phyloP scores from a whole-genome alignment of 116 monocot species.

The Zostera marina region DNA sequence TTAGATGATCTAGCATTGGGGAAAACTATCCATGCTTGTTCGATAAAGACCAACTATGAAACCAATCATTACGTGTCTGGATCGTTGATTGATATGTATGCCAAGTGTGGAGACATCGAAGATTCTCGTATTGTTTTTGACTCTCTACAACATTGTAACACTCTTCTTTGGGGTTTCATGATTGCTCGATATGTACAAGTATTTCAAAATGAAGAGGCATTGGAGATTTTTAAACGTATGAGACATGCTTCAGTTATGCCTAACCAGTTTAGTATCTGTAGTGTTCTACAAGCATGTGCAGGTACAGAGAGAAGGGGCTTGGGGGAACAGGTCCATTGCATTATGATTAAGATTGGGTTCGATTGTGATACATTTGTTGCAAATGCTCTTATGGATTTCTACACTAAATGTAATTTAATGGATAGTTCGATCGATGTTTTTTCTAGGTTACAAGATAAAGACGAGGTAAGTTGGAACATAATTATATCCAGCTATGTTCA shows the following conservation, averaged over 20 bases:
- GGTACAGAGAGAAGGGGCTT: conserved; percentile 20
- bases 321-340: conserved; percentile 52
- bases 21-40: conserved; percentile 41
- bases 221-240: conserved; percentile 49
- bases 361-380: conserved; percentile 51
- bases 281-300: conserved; percentile 71
- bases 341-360: conserved; percentile 39
- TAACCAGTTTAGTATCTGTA: conserved; percentile 63
- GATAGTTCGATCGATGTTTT: conserved; percentile 35
- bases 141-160: conserved; percentile 24
- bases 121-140: conserved; percentile 53
- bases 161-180: conserved; percentile 69
- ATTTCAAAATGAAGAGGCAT: conserved; percentile 37
- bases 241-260: conserved; percentile 31
- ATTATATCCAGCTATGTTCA: conserved; percentile 60
- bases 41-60: conserved; percentile 35
- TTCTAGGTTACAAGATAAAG: conserved; percentile 20
- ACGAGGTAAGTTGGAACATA: conserved; percentile 82
- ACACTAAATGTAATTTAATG: conserved; percentile 58
- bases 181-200: conserved; percentile 60
- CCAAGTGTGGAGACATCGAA: conserved; percentile 56
- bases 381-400: conserved; percentile 69
- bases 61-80: conserved; percentile 41
- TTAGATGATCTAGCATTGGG: conserved; percentile 31
- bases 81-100: conserved; percentile 78